Conservation (phyloP, 371 early-diverging fungal genomes). For the Catenaria anguillulae region DNA sequence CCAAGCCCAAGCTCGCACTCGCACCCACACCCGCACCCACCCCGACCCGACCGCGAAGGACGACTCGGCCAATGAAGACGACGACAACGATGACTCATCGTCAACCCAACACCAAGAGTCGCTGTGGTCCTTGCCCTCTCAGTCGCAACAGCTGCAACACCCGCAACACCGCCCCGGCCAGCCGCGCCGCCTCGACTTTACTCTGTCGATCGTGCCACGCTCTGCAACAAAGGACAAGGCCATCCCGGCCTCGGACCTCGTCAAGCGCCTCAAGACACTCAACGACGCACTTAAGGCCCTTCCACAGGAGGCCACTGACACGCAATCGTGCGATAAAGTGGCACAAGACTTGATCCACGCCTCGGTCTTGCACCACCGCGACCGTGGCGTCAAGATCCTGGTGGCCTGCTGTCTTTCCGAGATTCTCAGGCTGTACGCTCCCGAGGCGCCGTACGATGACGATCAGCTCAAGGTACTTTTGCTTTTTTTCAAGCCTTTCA, state of each 20-base stretch:
- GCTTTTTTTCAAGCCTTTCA: background rate
- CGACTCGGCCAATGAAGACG: too few relatives aligned
- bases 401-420: slow-evolving; percentile 84
- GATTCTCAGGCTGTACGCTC: slow-evolving; percentile 76
- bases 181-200: background rate
- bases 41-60: too few relatives aligned
- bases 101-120: too few relatives aligned
- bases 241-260: slow-evolving; percentile 24
- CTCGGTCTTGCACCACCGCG: slow-evolving; percentile 54
- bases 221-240: too few relatives aligned
- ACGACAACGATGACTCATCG: too few relatives aligned
- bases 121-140: too few relatives aligned
- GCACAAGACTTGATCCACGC: slow-evolving; percentile 50
- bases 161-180: too few relatives aligned
- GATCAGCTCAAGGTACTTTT: slow-evolving; percentile 45
- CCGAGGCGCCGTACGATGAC: slow-evolving; percentile 71
- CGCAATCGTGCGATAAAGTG: slow-evolving; percentile 42
- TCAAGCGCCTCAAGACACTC: slow-evolving; percentile 31
- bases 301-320: slow-evolving; percentile 51
- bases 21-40: too few relatives aligned
- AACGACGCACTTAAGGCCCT: slow-evolving; percentile 36
- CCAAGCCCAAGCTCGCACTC: too few relatives aligned
- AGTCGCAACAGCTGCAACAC: too few relatives aligned
- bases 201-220: too few relatives aligned
- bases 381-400: slow-evolving; percentile 56